These are phyloP conservation scores for Spergularia bocconei DNA, from an alignment of 148 eudicot genomes.

Conservation along the genomic window DNA sequence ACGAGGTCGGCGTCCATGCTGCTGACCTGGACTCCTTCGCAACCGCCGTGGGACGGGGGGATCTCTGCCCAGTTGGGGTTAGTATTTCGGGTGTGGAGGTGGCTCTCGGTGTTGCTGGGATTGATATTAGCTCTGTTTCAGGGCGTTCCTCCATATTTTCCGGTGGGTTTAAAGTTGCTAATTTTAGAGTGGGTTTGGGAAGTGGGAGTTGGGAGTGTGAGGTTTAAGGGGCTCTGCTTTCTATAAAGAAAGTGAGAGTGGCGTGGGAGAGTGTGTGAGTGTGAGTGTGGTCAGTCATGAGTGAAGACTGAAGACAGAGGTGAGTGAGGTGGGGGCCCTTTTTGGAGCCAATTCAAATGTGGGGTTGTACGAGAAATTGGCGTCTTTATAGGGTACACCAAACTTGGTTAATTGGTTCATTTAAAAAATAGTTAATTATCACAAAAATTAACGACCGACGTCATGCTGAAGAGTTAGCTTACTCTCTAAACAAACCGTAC, in stretches of 20 bases:
- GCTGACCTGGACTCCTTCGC: slow-evolving; percentile 31
- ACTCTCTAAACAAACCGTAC: too few relatives aligned
- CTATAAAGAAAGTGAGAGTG: not conserved
- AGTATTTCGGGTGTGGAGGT: slow-evolving; percentile 78
- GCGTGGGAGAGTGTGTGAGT: not conserved
- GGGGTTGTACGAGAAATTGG: not conserved
- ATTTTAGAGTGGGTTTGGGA: too few relatives aligned
- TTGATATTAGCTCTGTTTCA: slow-evolving; percentile 86
- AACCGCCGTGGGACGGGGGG: slow-evolving; percentile 45
- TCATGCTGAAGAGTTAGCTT: too few relatives aligned
- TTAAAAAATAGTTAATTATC: too few relatives aligned
- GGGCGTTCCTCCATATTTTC: slow-evolving; percentile 69
- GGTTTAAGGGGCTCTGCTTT: not conserved
- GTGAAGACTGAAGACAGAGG: not conserved
- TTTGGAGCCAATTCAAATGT: not conserved
- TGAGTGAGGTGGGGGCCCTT: not conserved
- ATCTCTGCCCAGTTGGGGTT: slow-evolving; percentile 70
- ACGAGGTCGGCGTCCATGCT: slow-evolving; percentile 85
- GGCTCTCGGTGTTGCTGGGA: slow-evolving; percentile 83
- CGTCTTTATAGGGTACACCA: too few relatives aligned
- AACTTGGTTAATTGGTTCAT: too few relatives aligned
- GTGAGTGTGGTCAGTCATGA: slow-evolving; percentile 1
- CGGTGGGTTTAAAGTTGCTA: not conserved
- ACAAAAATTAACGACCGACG: too few relatives aligned
- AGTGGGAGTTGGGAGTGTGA: not conserved